Conservation (phyloP, 257 asterid genomes). For the Striga asiatica region DNA sequence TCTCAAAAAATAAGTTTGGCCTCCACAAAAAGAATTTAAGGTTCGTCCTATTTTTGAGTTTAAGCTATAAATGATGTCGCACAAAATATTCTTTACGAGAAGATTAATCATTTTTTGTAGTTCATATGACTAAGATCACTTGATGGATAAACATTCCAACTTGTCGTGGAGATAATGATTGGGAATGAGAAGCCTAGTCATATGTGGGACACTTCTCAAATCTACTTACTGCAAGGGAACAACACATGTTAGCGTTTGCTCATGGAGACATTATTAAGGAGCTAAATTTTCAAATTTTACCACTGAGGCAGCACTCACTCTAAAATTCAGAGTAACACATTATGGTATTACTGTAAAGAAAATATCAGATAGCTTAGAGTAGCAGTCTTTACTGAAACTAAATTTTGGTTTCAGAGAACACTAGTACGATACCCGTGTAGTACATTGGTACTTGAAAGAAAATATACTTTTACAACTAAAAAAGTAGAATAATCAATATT, state of each 20-base stretch:
- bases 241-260: neutral
- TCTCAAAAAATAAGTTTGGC: constrained; percentile 3
- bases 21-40: neutral
- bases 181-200: neutral
- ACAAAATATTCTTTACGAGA: neutral
- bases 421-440: too few relatives aligned
- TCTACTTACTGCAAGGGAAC: neutral
- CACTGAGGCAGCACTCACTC: constrained; percentile 6
- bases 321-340: neutral
- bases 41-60: neutral
- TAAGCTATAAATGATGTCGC: neutral
- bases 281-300: constrained; percentile 5
- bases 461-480: constrained; percentile 2
- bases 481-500: too few relatives aligned
- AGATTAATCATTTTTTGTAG: neutral
- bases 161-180: neutral
- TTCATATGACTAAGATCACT: neutral
- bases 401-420: neutral
- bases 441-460: too few relatives aligned
- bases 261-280: neutral
- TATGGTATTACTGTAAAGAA: neutral
- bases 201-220: neutral
- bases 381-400: too few relatives aligned
- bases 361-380: neutral
- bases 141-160: neutral